These are phyloP conservation scores for Pluteus cervinus DNA, from an alignment of 768 basidiomycete genomes.

Conservation along the genomic window DNA sequence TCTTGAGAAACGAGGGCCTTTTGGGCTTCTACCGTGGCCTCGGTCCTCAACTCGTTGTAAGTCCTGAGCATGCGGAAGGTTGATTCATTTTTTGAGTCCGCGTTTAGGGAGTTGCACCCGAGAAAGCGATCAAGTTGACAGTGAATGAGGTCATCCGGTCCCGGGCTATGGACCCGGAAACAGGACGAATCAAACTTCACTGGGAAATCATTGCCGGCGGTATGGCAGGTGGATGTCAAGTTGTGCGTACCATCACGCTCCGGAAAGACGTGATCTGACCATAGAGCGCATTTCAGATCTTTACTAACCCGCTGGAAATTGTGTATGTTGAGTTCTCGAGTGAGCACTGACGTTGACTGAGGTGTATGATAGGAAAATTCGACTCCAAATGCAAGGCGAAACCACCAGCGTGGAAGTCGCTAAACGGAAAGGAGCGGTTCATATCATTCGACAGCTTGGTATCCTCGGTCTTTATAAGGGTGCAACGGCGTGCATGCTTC, in stretches of 20 bases:
- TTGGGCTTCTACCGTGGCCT: slow-evolving; percentile 96
- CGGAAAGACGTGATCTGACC: slow-evolving; percentile 4
- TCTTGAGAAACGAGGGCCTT: slow-evolving; percentile 91
- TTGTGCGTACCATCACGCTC: slow-evolving; percentile 50
- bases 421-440: slow-evolving; percentile 77
- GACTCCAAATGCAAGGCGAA: slow-evolving; percentile 93
- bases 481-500: slow-evolving; percentile 85
- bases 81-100: slow-evolving; percentile 2
- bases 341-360: background rate
- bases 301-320: slow-evolving; percentile 96
- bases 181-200: slow-evolving; percentile 84
- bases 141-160: slow-evolving; percentile 89
- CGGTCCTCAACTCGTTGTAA: slow-evolving; percentile 87
- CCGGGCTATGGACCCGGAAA: slow-evolving; percentile 87
- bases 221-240: slow-evolving; percentile 93
- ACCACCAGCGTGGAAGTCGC: slow-evolving; percentile 82
- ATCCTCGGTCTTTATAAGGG: slow-evolving; percentile 92
- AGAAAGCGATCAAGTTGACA: slow-evolving; percentile 97
- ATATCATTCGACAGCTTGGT: slow-evolving; percentile 91
- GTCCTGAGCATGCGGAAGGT: slow-evolving; percentile 10
- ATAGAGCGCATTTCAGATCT: slow-evolving; percentile 50
- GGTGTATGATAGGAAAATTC: slow-evolving; percentile 65
- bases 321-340: slow-evolving; percentile 47
- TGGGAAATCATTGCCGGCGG: slow-evolving; percentile 95
- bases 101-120: slow-evolving; percentile 83